phyloP scores from a whole-genome alignment of 225 moss, liverwort and hornwort species.

The Rhytidiadelphus loreus region DNA sequence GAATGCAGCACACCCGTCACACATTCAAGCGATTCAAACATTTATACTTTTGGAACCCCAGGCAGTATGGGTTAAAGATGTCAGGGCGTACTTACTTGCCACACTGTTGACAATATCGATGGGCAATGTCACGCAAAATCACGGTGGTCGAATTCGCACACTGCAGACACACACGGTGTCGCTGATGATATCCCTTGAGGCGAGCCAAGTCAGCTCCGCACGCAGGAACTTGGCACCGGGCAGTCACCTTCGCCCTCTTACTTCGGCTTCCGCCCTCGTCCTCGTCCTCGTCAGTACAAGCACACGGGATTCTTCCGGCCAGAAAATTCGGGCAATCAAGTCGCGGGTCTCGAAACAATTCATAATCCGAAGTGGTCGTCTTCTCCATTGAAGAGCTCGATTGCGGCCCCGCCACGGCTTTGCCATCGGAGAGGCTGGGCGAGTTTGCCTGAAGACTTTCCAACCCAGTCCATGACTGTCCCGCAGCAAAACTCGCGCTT shows the following conservation, averaged over 20 bases:
- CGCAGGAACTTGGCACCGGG: conserved; percentile 83
- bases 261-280: conserved; percentile 59
- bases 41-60: background rate
- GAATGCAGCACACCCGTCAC: background rate
- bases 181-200: conserved; percentile 88
- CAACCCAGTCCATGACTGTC: conserved; percentile 45
- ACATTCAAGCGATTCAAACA: background rate
- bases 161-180: conserved; percentile 87
- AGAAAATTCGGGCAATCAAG: conserved; percentile 89
- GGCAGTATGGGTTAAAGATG: background rate
- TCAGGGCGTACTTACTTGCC: conserved; percentile 60
- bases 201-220: conserved; percentile 75
- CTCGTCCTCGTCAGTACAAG: conserved; percentile 95
- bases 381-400: conserved; percentile 49
- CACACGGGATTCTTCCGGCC: conserved; percentile 84
- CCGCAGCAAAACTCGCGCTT: conserved; percentile 9
- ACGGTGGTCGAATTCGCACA: conserved; percentile 91
- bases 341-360: conserved; percentile 58
- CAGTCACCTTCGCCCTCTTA: conserved; percentile 72
- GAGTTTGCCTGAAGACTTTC: conserved; percentile 20
- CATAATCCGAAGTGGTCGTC: conserved; percentile 17
- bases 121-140: conserved; percentile 56
- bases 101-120: conserved; percentile 99
- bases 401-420: conserved; percentile 21
- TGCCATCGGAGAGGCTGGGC: conserved; percentile 18